Conservation (phyloP, 1,284 basidiomycete genomes). For the Pseudozyma sp. region DNA sequence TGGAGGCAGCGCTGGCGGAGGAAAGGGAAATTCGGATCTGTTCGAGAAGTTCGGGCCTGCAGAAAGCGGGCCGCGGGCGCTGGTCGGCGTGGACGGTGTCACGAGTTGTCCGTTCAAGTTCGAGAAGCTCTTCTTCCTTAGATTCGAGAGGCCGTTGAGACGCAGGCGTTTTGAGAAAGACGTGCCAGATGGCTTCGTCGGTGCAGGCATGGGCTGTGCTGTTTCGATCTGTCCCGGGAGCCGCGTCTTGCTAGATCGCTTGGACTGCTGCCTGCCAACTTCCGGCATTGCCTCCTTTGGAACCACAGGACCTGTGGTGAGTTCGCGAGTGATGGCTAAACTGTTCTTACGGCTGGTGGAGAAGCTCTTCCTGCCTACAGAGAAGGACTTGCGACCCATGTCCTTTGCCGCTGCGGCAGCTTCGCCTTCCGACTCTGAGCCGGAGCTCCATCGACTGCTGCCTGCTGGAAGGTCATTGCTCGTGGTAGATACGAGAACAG, state of each 20-base stretch:
- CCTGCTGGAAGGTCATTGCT: slow-evolving; percentile 13
- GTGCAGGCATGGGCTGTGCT: slow-evolving; percentile 8
- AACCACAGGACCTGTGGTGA: neutral
- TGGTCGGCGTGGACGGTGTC: slow-evolving; percentile 26
- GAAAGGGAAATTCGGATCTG: slow-evolving; percentile 36
- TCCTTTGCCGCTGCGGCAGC: slow-evolving; percentile 21
- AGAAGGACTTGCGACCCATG: slow-evolving; percentile 31
- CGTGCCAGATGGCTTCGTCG: slow-evolving; percentile 13
- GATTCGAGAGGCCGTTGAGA: slow-evolving; percentile 26
- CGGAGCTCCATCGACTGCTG: slow-evolving; percentile 58
- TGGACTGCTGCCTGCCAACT: slow-evolving; percentile 14
- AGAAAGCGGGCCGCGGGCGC: slow-evolving; percentile 13
- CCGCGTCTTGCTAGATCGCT: slow-evolving; percentile 26
- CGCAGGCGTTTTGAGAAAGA: slow-evolving; percentile 30
- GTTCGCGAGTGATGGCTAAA: slow-evolving; percentile 19
- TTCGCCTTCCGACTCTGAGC: slow-evolving; percentile 52
- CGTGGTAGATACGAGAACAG: slow-evolving; percentile 6
- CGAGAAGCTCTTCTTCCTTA: slow-evolving; percentile 56
- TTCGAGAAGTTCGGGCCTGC: slow-evolving; percentile 14
- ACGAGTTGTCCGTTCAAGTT: slow-evolving; percentile 27
- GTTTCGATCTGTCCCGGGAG: slow-evolving; percentile 8
- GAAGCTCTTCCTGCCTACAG: slow-evolving; percentile 41
- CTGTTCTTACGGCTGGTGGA: slow-evolving; percentile 44
- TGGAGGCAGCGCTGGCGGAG: slow-evolving; percentile 14
- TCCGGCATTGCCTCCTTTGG: slow-evolving; percentile 10